A percentile compares a stretch with the other conserved stretches of the same genome.
These are phyloP conservation scores for Paramecium sexaurelia DNA, from an alignment of 73 alveolate species.

Conservation along the genomic window DNA sequence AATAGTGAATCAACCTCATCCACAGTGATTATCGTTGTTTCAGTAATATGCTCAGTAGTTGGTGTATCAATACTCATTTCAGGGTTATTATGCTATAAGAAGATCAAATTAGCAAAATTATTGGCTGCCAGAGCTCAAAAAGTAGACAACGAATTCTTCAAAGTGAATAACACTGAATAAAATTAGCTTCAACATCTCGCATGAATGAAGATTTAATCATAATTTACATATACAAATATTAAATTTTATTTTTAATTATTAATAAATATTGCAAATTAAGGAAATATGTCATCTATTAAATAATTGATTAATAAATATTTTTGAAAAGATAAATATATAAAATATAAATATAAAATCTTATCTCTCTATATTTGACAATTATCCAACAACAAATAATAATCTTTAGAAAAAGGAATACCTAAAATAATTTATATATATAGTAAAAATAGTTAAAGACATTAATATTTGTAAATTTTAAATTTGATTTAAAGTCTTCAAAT, in stretches of 20 bases:
- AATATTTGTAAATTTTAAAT: too few relatives aligned
- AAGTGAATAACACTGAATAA: constrained; percentile 14
- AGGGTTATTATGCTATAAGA: constrained; percentile 21
- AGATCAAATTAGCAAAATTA: background rate
- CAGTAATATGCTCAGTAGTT: constrained; percentile 16
- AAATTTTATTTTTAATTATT: background rate
- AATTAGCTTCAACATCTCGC: background rate
- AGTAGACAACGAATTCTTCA: constrained; percentile 17
- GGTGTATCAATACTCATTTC: constrained; percentile 16
- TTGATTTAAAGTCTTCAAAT: too few relatives aligned
- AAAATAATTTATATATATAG: too few relatives aligned
- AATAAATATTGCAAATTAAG: too few relatives aligned
- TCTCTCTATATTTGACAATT: too few relatives aligned
- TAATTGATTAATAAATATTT: too few relatives aligned
- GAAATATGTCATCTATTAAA: too few relatives aligned
- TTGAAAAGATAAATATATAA: too few relatives aligned
- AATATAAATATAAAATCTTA: too few relatives aligned
- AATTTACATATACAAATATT: background rate
- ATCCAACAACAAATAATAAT: too few relatives aligned
- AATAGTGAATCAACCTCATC: background rate
- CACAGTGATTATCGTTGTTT: constrained; percentile 11
- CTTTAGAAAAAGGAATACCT: too few relatives aligned
- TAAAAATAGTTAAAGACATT: too few relatives aligned
- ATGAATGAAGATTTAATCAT: background rate
- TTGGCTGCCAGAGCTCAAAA: constrained; percentile 24